Base-by-base conservation (phyloP, 2,329 filamentous ascomycete genomes). In the Annulohypoxylon truncatum region DNA sequence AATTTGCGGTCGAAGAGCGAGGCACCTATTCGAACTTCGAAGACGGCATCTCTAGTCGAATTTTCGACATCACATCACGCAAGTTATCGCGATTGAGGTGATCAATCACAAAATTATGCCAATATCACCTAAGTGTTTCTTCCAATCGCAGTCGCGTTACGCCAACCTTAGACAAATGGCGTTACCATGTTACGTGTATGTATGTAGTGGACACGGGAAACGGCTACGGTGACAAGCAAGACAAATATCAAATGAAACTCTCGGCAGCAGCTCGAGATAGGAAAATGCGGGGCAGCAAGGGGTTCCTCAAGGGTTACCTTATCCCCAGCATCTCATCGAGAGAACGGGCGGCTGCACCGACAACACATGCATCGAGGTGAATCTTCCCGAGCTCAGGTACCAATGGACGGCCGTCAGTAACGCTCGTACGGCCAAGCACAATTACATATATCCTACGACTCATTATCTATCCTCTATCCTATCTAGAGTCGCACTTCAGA, bases 201-300 rank as follows among this genome's bases (percentile, higher is more conserved):
- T 38, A 38, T 28, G 22, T 57, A 56, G 57, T 57, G 60, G 48
- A 51, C 64, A 40, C 15, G 33, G 38, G 38, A 15, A 63, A 48
- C 55, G 47, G 44, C 47, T 53, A 67, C 51, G 55, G 54, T 67
- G 55, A 66, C 55, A 40, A 33, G 29, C 35, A 48, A 44, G 52
- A 55, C 42, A 38, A 68, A 59, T 51, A 63, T 63, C 52, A 52
- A 48, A 44, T 33, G 47, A 59, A 33, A 69, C 53, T 51, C 47
- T 56, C 50, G 56, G 48, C 59, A 56, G 42, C 62, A 63, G 60
- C 60, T 68, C 60, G 40, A 67, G 60, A 65, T 69, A 65, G 67
- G 62, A 70, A 70, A 68, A 61, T 70, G 70, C 70, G 70, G 70
- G 70, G 66, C 68, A 63, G 54, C 59, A 57, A 70, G 55, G 64